Base-by-base conservation (phyloP, 345 rosid species). In the Acer yangbiense region DNA sequence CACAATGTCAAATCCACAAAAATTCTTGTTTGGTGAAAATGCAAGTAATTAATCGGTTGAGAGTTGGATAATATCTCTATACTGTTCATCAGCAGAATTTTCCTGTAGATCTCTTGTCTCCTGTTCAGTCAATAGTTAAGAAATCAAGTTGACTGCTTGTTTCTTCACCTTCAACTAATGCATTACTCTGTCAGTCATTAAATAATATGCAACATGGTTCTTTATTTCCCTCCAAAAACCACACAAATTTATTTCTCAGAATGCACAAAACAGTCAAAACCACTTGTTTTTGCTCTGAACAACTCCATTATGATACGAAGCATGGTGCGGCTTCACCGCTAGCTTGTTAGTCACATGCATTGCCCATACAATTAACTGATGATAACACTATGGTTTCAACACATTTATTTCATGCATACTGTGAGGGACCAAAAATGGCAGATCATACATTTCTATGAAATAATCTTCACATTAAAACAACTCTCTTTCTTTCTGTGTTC, bases 291-390 rank as follows among this genome's bases (percentile, higher is more conserved):
- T 48, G 14, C 17, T 3, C 17, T 21, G 68, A n/a, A 50, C 46
- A 64, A 17, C 54, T 64, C 9, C 54, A 25, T 8, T 13, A 4
- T 21, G 55, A 54, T 35, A 35, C 29, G 71, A 79, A 57, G 17
- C 44, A 68, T 54, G 73, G 79, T 81, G 82, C 75, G 68, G 76
- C 79, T 83, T 74, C 81, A 68, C 67, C 65, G 74, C 74, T 18
- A 57, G 2, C 61, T 81, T 65, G 58, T 74, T 73, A 64, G 64
- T 68, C 88, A 73, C 85, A 80, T 78, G 79, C 79, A 64, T 74
- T 81, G 86, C 82, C 83, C 80, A 76, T 82, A 66, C 73, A 52
- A 64, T 50, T 69, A 46, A 35, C 46, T 61, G 18, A 50, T 20
- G 13, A n/a, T 52, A 35, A 35, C 39, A 35, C 39, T 9, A 25